Base-by-base conservation (phyloP, 306 rosid genomes). In the Betula pendula region DNA sequence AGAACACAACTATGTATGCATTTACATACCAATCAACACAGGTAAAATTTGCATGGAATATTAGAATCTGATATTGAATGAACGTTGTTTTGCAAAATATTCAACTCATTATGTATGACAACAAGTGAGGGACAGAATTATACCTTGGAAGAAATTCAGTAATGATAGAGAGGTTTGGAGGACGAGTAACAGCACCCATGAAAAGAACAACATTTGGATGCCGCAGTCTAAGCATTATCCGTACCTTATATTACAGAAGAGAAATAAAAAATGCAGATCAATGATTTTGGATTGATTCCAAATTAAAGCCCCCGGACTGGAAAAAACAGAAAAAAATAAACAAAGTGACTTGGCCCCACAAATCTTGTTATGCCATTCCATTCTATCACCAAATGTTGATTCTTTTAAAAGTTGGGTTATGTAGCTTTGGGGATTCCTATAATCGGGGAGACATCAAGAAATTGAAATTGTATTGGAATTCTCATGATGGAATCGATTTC, bases 111-210 rank as follows among this genome's bases (percentile, higher is more conserved):
- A 60, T 25, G 27, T 27, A 60, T 27, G 42, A 42, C 48, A 35
- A 44, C 8, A 22, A 45, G 44, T n/a, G 50, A 52, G 60, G 35
- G 48, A 44, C 74, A 81, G 48, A 65, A 68, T 51, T 74, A 77
- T 88, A 95, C 99, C 99, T 90, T 5, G 98, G 99, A 84, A 92
- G 92, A 88, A 86, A 95, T 92, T 95, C 99, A 10, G 98, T 80
- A 85, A 95, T 89, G 78, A 95, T 95, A 62, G 99, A 95, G 73
- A 95, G 99, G 80, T 92, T 83, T 48, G 99, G 99, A 58, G 99
- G 94, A 72, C 98, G 97, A 45, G 98, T 95, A 83, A 95, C 97
- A 60, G 99, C 99, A 80, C 99, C 99, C 97, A 95, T 91, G 75
- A 95, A 95, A 70, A 95, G 97, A 81, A 95, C 98, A 77, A 95